Evolutionary conservation across 108 stramenopile species (phyloP), one percentile per base, ranked within the genome.

Genomic region (Pseudonitzschia delicatissima): DNA sequence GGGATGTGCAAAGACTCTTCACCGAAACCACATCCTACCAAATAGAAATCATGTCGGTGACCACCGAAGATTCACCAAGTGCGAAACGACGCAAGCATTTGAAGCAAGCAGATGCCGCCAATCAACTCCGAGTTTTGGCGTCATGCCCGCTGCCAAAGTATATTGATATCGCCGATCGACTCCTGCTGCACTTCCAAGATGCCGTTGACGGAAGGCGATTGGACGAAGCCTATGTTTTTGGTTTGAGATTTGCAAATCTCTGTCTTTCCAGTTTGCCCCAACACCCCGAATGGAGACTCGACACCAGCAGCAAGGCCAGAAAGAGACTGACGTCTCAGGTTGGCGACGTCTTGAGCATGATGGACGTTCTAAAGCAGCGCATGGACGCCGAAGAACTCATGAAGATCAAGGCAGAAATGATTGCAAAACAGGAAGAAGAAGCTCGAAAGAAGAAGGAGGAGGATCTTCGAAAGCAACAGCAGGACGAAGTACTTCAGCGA

Each of bases 211-310:
- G 48, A 8, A 68, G 74, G 7, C 69, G 71, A 15, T 42, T 85
- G 37, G 84, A 88, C 44, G 82, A 81, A 47, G 87, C 84, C 25
- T 88, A 83, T 49, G 69, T 88, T 17, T 82, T 79, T 60, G 87
- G 87, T 25, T 36, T 81, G 18, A 64, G 87, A 40, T 88, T 85
- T 71, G 87, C 81, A 20, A 33, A 73, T 18, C 80, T 88, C 50
- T 72, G 77, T 0, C 68, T 82, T 3, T 78, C 73, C 12, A 48
- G 71, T 12, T 52, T 88, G 11, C 82, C 84, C 18, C 69, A 72
- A n/a, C 87, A 88, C 71, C 70, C 78, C 32, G 76, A 85, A 57
- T 85, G 75, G 66, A 29, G 33, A 34, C 28, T 17, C 21, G 48
- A 62, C 20, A 36, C 31, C 2, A 27, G 60, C n/a, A 33, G 17